Evolutionary conservation across 1,284 basidiomycete species (phyloP).

Genomic region (Moesziomyces sp.): DNA sequence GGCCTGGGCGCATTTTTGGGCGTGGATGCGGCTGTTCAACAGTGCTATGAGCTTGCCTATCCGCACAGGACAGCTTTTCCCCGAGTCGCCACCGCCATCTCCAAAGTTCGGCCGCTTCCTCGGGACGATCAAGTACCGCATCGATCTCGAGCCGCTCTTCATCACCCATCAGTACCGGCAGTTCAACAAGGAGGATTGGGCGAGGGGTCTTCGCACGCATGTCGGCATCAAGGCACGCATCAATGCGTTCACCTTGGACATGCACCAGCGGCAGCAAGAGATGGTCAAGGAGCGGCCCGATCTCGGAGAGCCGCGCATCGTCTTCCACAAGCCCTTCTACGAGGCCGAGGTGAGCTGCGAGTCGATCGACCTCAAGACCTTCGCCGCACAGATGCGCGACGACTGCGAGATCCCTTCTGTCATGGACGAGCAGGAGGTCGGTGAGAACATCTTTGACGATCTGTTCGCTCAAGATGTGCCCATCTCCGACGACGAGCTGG

Average conservation of each 20-base stretch:
- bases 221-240: slow-evolving; percentile 86
- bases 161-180: slow-evolving; percentile 89
- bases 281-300: slow-evolving; percentile 69
- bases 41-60: slow-evolving; percentile 83
- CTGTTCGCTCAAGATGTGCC: slow-evolving; percentile 39
- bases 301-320: slow-evolving; percentile 69
- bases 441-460: slow-evolving; percentile 54
- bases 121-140: slow-evolving; percentile 91
- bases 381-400: slow-evolving; percentile 78
- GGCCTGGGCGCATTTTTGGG: slow-evolving; percentile 88
- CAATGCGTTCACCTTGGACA: slow-evolving; percentile 83
- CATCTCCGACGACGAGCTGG: slow-evolving; percentile 49
- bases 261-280: slow-evolving; percentile 93
- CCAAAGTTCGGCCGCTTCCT: slow-evolving; percentile 90
- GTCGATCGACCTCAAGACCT: slow-evolving; percentile 80
- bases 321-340: slow-evolving; percentile 84
- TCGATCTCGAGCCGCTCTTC: slow-evolving; percentile 81
- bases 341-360: slow-evolving; percentile 87
- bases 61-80: slow-evolving; percentile 84
- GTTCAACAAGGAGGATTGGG: slow-evolving; percentile 80
- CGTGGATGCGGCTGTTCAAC: slow-evolving; percentile 90
- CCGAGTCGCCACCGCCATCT: slow-evolving; percentile 77
- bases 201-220: slow-evolving; percentile 79
- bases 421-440: slow-evolving; percentile 58
- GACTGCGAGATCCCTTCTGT: slow-evolving; percentile 32